Evolutionary conservation across 176 grass and related monocot genomes (phyloP).

Genomic region (Musa acuminata): DNA sequence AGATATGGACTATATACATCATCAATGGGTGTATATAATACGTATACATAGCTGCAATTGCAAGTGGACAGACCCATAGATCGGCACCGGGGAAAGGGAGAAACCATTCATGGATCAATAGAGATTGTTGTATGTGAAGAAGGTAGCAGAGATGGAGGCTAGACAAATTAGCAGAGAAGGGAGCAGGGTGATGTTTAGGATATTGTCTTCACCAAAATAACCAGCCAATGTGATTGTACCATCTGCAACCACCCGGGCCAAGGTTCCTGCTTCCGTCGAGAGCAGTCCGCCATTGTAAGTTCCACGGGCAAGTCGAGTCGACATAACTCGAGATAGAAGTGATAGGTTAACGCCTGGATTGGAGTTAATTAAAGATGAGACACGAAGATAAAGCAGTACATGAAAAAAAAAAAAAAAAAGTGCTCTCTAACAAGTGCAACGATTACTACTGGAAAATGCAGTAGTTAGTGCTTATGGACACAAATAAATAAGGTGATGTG

Average conservation of each 20-base stretch:
- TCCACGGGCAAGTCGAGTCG: constrained; percentile 65
- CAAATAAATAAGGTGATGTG: no score
- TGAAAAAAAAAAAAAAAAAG: no score
- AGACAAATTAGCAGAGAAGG: constrained; percentile 78
- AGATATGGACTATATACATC: no score
- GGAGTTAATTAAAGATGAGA: no score
- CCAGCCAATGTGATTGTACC: constrained; percentile 81
- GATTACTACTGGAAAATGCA: no score
- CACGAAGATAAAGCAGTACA: no score
- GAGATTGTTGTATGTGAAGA: constrained; percentile 70
- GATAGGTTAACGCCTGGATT: constrained; percentile 76
- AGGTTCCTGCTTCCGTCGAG: constrained; percentile 73
- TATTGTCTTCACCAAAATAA: constrained; percentile 48
- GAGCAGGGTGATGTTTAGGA: constrained; percentile 75
- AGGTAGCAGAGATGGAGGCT: constrained; percentile 48
- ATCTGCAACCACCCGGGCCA: constrained; percentile 78
- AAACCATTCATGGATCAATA: constrained; percentile 28
- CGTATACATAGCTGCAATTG: no score
- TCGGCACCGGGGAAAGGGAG: not conserved
- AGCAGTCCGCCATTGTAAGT: constrained; percentile 89
- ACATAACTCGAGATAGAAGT: constrained; percentile 87
- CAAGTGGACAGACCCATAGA: not conserved
- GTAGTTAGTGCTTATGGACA: no score
- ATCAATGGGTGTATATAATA: no score
- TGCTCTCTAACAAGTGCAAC: no score